phyloP scores from a whole-genome alignment of 257 asterid species.

The Solanum paucissectum region DNA sequence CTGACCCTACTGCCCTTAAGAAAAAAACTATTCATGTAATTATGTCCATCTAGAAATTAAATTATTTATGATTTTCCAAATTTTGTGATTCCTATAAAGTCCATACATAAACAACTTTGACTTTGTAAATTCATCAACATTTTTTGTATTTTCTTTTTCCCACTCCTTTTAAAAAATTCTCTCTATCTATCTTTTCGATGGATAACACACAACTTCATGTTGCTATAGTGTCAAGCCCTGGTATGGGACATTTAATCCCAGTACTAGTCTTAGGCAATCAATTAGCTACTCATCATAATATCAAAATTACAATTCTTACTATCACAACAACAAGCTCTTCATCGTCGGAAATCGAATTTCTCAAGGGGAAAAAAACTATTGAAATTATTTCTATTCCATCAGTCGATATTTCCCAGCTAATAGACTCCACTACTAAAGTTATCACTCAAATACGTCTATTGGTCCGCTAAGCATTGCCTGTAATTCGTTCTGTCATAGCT shows the following conservation, averaged over 20 bases:
- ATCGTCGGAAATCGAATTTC: not conserved
- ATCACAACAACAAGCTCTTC: not conserved
- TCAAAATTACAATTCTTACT: slow-evolving; percentile 7
- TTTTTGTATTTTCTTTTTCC: not conserved
- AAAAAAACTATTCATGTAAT: not conserved
- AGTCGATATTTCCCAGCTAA: not conserved
- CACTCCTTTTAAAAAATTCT: not conserved
- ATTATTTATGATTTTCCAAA: not conserved
- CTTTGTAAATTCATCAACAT: not conserved
- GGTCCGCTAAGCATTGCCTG: not conserved
- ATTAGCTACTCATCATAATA: not conserved
- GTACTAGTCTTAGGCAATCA: slow-evolving; percentile 5
- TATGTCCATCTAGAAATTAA: not conserved
- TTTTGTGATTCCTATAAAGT: not conserved
- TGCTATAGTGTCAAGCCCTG: slow-evolving; percentile 15
- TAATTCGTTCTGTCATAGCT: not conserved
- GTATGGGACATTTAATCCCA: slow-evolving; percentile 14
- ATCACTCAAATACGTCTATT: not conserved
- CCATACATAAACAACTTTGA: not conserved
- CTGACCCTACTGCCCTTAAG: not conserved
- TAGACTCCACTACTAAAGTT: not conserved
- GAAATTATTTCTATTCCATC: not conserved
- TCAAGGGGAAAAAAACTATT: not conserved
- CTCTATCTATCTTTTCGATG: not conserved
- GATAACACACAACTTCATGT: slow-evolving; percentile 9